Percentiles rank a stretch among this genome's conserved stretches.
phyloP scores from a whole-genome alignment of 495 filamentous ascomycete genomes.

The Trichoderma asperelloides region DNA sequence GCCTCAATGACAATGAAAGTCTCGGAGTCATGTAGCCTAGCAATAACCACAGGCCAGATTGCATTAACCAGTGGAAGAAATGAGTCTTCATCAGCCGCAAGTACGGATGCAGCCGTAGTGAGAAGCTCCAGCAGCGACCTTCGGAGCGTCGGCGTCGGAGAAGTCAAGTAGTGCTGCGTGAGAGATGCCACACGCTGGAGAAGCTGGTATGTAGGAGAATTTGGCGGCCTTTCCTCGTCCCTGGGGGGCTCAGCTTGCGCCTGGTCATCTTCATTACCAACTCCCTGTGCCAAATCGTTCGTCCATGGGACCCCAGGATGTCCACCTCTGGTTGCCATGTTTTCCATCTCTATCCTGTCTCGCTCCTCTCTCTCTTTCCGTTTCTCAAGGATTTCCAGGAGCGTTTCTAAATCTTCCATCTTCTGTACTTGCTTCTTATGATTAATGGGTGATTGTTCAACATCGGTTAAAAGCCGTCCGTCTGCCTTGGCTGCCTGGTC shows the following conservation, averaged over 20 bases:
- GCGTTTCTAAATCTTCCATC: neutral
- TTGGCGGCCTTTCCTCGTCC: constrained; percentile 40
- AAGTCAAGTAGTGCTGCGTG: constrained; percentile 79
- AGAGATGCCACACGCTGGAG: constrained; percentile 59
- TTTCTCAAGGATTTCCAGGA: neutral
- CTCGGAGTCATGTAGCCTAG: constrained; percentile 66
- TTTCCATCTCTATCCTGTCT: neutral
- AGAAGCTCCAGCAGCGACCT: constrained; percentile 68
- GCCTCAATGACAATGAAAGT: constrained; percentile 64
- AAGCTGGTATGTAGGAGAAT: constrained; percentile 50
- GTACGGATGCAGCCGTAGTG: constrained; percentile 52
- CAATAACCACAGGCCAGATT: constrained; percentile 71
- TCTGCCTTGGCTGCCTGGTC: constrained; percentile 65
- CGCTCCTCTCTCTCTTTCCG: constrained; percentile 9
- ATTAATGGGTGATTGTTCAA: constrained; percentile 20
- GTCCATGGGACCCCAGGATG: constrained; percentile 17
- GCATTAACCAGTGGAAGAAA: constrained; percentile 86
- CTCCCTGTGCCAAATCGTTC: constrained; percentile 14
- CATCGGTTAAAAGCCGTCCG: constrained; percentile 39
- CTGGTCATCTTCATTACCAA: constrained; percentile 15
- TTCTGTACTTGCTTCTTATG: constrained; percentile 23
- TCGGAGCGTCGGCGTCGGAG: constrained; percentile 68
- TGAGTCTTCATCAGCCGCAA: constrained; percentile 64
- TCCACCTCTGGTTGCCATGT: neutral
- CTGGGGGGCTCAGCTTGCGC: constrained; percentile 15